Conservation (phyloP, 164 flowering plant species). For the Vitis labrusca region DNA sequence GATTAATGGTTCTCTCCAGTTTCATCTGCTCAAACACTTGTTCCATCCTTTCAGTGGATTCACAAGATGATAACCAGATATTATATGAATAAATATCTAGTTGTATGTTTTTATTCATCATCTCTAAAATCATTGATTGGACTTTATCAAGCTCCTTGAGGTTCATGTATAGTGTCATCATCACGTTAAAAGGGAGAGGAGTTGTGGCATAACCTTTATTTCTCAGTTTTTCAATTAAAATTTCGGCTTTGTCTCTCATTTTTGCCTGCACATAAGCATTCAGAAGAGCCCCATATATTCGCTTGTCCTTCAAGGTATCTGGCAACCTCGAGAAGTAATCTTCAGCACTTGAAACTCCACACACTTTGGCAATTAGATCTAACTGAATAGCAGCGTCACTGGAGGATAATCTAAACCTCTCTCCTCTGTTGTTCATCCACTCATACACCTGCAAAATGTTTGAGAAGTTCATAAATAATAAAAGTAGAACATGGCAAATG, state of each 20-base stretch:
- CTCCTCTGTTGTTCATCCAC: conserved; percentile 72
- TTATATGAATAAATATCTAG: conserved; percentile 82
- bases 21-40: conserved; percentile 66
- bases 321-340: conserved; percentile 58
- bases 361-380: conserved; percentile 78
- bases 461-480: neutral
- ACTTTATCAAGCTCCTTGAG: conserved; percentile 64
- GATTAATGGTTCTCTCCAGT: conserved; percentile 42
- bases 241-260: conserved; percentile 68
- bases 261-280: conserved; percentile 65
- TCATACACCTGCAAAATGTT: conserved; percentile 64
- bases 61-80: conserved; percentile 80
- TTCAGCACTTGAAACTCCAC: conserved; percentile 70
- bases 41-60: conserved; percentile 69
- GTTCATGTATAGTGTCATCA: conserved; percentile 93
- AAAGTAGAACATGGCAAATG: too few species aligned
- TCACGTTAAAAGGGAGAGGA: conserved; percentile 77
- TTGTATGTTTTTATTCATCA: conserved; percentile 53
- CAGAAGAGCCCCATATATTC: conserved; percentile 73
- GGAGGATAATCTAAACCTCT: conserved; percentile 54
- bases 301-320: conserved; percentile 54
- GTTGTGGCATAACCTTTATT: conserved; percentile 46
- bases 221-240: conserved; percentile 51
- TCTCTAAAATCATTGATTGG: conserved; percentile 58
- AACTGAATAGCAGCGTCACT: conserved; percentile 89